A percentile compares a stretch with the other conserved stretches of the same genome.
These are phyloP conservation scores for Osmanthus fragrans DNA, from an alignment of 257 asterid genomes.

Conservation along the genomic window DNA sequence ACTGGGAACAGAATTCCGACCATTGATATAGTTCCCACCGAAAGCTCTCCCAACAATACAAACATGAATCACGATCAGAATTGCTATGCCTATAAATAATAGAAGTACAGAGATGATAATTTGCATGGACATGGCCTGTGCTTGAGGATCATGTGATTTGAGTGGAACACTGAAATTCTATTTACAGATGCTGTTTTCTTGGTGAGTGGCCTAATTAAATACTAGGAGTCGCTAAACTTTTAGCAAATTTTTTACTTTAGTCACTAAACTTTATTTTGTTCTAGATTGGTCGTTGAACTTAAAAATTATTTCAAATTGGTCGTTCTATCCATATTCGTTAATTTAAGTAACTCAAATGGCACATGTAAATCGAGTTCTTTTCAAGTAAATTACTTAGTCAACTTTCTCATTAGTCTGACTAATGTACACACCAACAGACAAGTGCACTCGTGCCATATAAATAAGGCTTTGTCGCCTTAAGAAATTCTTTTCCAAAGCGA, in stretches of 20 bases:
- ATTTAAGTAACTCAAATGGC: background rate
- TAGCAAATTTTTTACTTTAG: background rate
- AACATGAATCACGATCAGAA: slow-evolving; percentile 47
- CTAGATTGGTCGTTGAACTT: background rate
- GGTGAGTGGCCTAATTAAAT: background rate
- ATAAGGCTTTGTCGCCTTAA: no score
- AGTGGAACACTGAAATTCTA: background rate
- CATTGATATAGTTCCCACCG: slow-evolving; percentile 15
- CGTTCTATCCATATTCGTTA: background rate
- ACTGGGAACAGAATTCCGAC: background rate
- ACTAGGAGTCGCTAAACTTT: background rate
- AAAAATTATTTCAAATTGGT: background rate
- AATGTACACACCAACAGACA: background rate
- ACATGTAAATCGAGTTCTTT: background rate
- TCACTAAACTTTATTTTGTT: background rate
- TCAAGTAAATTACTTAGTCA: background rate
- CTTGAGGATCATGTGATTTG: background rate
- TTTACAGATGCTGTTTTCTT: background rate
- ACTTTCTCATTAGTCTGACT: background rate
- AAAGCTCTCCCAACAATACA: slow-evolving; percentile 68
- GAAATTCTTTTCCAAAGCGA: no score
- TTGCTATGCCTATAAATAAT: slow-evolving; percentile 42
- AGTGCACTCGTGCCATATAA: no score
- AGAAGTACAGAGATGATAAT: slow-evolving; percentile 42
- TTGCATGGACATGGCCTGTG: slow-evolving; percentile 42